Evolutionary conservation across 768 basidiomycete species (phyloP), one percentile per base, ranked within the genome.

Genomic region (Ramaria rubella): DNA sequence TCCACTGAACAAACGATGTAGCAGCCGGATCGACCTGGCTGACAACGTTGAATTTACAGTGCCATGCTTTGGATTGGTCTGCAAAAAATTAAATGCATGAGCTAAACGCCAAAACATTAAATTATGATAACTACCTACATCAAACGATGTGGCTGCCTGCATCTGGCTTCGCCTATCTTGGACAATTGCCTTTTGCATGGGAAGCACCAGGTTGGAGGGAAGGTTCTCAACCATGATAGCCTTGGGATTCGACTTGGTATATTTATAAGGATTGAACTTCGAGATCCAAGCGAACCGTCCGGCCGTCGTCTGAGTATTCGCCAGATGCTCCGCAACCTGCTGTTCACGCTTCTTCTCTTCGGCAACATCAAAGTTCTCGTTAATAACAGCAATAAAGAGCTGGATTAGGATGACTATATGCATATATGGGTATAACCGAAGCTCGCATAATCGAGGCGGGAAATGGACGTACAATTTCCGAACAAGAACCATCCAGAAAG

Each of bases 321-420:
- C 81, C 73, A 79, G 82, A 66, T 83, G 87, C 46, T 82, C 78
- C 5, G 82, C 81, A 5, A 86, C 83, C 69, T 96, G 95, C 60
- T 86, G 79, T 15, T 80, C 79, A 52, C 86, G 82, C 74, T 97
- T 97, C 26, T 83, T 79, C 66, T 94, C 91, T 65, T 97, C 95
- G 0, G 92, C 92, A 5, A 96, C 83, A 23, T 85, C 78, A 63
- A 98, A 97, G 69, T 94, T 95, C 75, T 94, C 93, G 64, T 94
- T 90, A 76, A 96, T 93, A 44, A 95, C 93, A 31, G 95, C 95
- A 64, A 98, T 90, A 74, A 97, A 96, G 85, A 97, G 87, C 66
- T 95, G 93, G 49, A 95, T 68, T 8, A 95, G 77, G 63, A 95
- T 90, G 75, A 92, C 94, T 94, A 50, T 14, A 58, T 40, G 7